Percentiles rank a stretch among this genome's conserved stretches.
phyloP scores from a whole-genome alignment of 208 protist species.

The Crithidia sp. region DNA sequence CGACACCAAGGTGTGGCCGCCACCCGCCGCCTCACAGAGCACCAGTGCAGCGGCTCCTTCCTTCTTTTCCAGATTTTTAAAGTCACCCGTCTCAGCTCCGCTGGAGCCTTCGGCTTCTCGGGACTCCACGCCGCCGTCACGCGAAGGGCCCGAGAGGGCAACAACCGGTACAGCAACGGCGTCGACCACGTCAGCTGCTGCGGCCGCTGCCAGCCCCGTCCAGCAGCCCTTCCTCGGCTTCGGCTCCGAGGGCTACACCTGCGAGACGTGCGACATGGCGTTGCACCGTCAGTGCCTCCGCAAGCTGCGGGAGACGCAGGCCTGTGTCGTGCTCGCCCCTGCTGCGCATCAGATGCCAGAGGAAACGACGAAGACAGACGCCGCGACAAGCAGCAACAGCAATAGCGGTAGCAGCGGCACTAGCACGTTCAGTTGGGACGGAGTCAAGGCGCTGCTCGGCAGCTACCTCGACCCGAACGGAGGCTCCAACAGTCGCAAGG shows the following conservation, averaged over 20 bases:
- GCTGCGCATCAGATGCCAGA: constrained; percentile 12
- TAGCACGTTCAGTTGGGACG: constrained; percentile 22
- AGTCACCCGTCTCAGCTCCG: neutral
- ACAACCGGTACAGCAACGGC: too few relatives aligned
- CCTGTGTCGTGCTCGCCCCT: constrained; percentile 27
- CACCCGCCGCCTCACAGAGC: neutral
- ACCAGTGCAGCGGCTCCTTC: constrained; percentile 1
- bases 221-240: constrained; percentile 43
- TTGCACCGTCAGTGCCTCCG: constrained; percentile 54
- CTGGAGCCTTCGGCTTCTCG: neutral
- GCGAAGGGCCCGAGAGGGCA: too few relatives aligned
- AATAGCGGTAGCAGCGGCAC: constrained; percentile 1
- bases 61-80: constrained; percentile 8
- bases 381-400: neutral
- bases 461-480: constrained; percentile 25
- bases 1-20: constrained; percentile 14
- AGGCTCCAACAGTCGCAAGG: constrained; percentile 12
- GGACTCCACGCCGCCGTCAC: too few relatives aligned
- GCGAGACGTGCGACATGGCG: constrained; percentile 35
- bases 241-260: constrained; percentile 49
- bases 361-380: neutral
- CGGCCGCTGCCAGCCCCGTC: neutral
- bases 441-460: constrained; percentile 11
- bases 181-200: too few relatives aligned
- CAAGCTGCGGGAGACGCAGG: constrained; percentile 22